A percentile compares a stretch with the other conserved stretches of the same genome.
Evolutionary conservation across 202 grass and related monocot species (phyloP).

Genomic region (Schoenoplectus triqueter): DNA sequence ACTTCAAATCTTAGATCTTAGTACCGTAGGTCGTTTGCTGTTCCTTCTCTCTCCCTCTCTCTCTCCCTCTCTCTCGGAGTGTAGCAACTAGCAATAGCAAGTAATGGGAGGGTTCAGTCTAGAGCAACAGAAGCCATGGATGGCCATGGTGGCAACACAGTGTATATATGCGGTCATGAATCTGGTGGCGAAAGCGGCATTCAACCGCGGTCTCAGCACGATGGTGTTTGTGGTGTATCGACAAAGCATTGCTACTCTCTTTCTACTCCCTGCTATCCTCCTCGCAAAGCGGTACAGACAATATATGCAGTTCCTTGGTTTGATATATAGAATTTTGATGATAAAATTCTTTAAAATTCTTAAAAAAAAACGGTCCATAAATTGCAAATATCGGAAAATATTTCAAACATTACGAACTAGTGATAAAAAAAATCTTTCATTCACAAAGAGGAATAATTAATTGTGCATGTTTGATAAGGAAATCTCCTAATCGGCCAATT

Average conservation of each 20-base stretch:
- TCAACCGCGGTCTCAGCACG: slow-evolving; percentile 64
- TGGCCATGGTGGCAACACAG: slow-evolving; percentile 75
- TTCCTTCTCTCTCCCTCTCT: no score
- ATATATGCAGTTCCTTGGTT: background rate
- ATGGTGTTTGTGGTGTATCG: slow-evolving; percentile 77
- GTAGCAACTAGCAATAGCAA: background rate
- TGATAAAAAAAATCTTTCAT: no score
- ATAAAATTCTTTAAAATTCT: background rate
- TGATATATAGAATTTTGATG: background rate
- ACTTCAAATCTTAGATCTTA: slow-evolving; percentile 21
- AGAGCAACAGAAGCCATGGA: slow-evolving; percentile 60
- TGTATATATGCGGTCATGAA: slow-evolving; percentile 64
- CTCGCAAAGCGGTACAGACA: slow-evolving; percentile 48
- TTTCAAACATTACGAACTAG: no score
- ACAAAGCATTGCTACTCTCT: slow-evolving; percentile 52
- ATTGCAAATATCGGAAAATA: no score
- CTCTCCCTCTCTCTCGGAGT: slow-evolving; percentile 1
- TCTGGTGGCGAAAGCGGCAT: slow-evolving; percentile 56
- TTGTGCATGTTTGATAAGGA: no score
- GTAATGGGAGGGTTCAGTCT: slow-evolving; percentile 6
- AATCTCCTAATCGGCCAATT: no score
- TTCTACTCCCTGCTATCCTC: slow-evolving; percentile 47
- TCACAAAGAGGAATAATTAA: no score
- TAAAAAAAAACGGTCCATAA: no score
- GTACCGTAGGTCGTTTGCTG: background rate